A percentile compares a stretch with the other conserved stretches of the same genome.
phyloP scores from a whole-genome alignment of 495 filamentous ascomycete genomes.

The Annulohypoxylon bovei region DNA sequence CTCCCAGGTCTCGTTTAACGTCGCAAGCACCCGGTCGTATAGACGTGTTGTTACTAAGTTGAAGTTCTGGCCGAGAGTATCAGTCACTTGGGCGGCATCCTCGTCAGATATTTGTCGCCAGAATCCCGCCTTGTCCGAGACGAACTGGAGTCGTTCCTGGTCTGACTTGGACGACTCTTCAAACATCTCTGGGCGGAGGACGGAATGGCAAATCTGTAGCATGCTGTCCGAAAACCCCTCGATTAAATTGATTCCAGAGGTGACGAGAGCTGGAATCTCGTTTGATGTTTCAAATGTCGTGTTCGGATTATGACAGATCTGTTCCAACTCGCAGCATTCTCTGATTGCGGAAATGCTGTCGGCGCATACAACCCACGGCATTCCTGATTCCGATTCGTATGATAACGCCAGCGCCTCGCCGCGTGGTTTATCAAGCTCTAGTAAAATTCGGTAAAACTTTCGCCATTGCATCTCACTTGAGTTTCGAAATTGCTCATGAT shows the following conservation, averaged over 20 bases:
- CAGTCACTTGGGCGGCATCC: slow-evolving; percentile 63
- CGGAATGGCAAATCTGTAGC: slow-evolving; percentile 65
- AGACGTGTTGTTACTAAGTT: slow-evolving; percentile 63
- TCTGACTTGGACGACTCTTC: slow-evolving; percentile 72
- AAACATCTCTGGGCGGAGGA: slow-evolving; percentile 74
- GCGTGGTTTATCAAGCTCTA: slow-evolving; percentile 86
- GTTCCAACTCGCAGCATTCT: slow-evolving; percentile 79
- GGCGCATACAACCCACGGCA: slow-evolving; percentile 84
- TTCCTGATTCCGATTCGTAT: slow-evolving; percentile 72
- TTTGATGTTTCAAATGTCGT: slow-evolving; percentile 46
- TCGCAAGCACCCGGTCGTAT: slow-evolving; percentile 55
- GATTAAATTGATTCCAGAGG: slow-evolving; percentile 68
- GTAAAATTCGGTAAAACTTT: slow-evolving; percentile 83
- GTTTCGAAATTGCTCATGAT: slow-evolving; percentile 74
- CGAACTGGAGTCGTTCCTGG: slow-evolving; percentile 71
- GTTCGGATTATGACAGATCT: slow-evolving; percentile 68
- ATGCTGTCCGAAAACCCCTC: slow-evolving; percentile 70
- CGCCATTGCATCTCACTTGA: slow-evolving; percentile 87
- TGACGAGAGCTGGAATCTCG: slow-evolving; percentile 60
- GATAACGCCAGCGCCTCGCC: slow-evolving; percentile 80
- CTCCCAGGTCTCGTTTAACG: slow-evolving; percentile 47
- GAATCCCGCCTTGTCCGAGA: slow-evolving; percentile 78
- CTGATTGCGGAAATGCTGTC: slow-evolving; percentile 82
- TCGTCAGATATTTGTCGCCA: slow-evolving; percentile 78
- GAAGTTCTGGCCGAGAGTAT: slow-evolving; percentile 66